Evolutionary conservation across 306 rosid species (phyloP).

Genomic region (Mucuna pruriens): DNA sequence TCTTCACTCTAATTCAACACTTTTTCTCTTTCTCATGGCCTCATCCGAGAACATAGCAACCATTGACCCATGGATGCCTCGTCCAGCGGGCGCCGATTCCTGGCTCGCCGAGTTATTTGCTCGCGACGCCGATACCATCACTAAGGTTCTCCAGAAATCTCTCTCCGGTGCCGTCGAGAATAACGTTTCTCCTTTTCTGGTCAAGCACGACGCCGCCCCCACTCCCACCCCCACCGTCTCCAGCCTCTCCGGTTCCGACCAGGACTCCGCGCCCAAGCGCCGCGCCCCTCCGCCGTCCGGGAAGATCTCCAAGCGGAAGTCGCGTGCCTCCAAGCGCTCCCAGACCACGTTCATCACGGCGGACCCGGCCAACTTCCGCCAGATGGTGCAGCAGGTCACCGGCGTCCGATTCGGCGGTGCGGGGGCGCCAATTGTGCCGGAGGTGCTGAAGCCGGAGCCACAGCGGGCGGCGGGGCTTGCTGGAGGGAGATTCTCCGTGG

Average conservation of each 20-base stretch:
- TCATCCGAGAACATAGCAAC: constrained; percentile 57
- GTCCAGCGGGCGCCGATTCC: constrained; percentile 48
- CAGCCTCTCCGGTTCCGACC: constrained; percentile 71
- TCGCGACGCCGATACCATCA: constrained; percentile 60
- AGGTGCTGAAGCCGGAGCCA: constrained; percentile 81
- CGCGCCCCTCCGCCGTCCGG: constrained; percentile 37
- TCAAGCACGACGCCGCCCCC: constrained; percentile 40
- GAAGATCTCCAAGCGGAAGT: constrained; percentile 66
- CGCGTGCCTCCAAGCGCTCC: constrained; percentile 82
- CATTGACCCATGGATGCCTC: constrained; percentile 61
- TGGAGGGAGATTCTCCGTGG: constrained; percentile 36
- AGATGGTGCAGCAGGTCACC: constrained; percentile 96
- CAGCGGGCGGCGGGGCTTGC: constrained; percentile 44
- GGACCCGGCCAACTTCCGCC: constrained; percentile 87
- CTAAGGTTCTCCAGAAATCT: constrained; percentile 71
- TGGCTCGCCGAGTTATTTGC: constrained; percentile 62
- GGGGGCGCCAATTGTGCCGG: constrained; percentile 44
- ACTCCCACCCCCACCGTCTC: constrained; percentile 64
- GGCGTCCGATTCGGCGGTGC: constrained; percentile 60
- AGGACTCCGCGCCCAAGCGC: constrained; percentile 50
- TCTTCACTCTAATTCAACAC: too few relatives aligned
- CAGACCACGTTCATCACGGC: constrained; percentile 90
- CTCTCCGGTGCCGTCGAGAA: constrained; percentile 40
- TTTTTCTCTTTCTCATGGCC: constrained; percentile 41
- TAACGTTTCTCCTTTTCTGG: constrained; percentile 33